Evolutionary conservation across 495 filamentous ascomycete genomes (phyloP).

Genomic region (Penicillium paradoxum): DNA sequence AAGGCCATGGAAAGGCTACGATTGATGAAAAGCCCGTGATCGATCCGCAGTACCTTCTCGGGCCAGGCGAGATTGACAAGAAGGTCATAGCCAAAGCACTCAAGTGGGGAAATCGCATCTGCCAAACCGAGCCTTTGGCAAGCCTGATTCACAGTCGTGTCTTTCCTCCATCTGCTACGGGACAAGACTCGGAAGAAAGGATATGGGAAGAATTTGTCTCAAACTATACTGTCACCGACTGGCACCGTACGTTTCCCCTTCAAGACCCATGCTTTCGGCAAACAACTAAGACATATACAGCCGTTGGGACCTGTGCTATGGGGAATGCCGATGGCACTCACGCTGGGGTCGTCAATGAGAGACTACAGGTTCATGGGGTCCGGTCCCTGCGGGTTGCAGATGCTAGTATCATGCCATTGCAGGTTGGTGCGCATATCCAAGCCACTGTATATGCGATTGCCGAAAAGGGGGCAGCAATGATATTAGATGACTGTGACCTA

Average conservation of each 20-base stretch:
- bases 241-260: slow-evolving; percentile 27
- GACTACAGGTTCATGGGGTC: slow-evolving; percentile 45
- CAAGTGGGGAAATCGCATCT: slow-evolving; percentile 41
- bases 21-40: slow-evolving; percentile 35
- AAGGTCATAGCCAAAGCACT: slow-evolving; percentile 36
- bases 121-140: slow-evolving; percentile 34
- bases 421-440: slow-evolving; percentile 48
- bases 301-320: slow-evolving; percentile 53
- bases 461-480: slow-evolving; percentile 50
- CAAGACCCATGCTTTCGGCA: neutral
- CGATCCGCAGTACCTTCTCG: slow-evolving; percentile 41
- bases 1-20: neutral
- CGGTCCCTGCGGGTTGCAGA: slow-evolving; percentile 49
- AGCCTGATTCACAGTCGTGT: slow-evolving; percentile 35
- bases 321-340: slow-evolving; percentile 26
- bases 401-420: slow-evolving; percentile 49
- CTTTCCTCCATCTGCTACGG: slow-evolving; percentile 27
- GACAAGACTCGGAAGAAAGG: slow-evolving; percentile 15
- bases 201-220: slow-evolving; percentile 32
- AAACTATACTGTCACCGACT: slow-evolving; percentile 36
- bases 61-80: slow-evolving; percentile 36
- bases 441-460: slow-evolving; percentile 50
- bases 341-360: slow-evolving; percentile 45
- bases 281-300: slow-evolving; percentile 7
- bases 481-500: slow-evolving; percentile 22